phyloP scores from a whole-genome alignment of 164 flowering plant species.

The Macadamia tetraphylla region DNA sequence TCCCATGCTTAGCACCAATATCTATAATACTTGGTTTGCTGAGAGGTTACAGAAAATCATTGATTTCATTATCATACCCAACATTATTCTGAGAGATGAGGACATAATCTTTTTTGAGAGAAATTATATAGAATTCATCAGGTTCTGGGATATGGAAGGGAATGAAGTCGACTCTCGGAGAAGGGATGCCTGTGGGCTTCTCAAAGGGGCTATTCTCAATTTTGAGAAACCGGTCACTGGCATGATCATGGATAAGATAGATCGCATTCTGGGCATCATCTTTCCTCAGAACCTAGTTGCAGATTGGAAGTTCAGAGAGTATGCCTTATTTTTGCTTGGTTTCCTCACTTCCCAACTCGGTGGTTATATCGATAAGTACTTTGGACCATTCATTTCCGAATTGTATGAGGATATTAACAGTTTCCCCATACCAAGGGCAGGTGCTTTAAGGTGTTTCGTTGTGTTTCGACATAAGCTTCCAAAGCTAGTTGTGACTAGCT shows the following conservation, averaged over 20 bases:
- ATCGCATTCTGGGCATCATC: constrained; percentile 36
- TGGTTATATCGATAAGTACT: constrained; percentile 60
- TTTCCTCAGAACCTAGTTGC: constrained; percentile 56
- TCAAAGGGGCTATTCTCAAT: constrained; percentile 73
- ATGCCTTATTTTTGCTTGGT: constrained; percentile 89
- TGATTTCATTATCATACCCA: constrained; percentile 77
- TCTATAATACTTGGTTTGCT: constrained; percentile 63
- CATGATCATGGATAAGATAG: constrained; percentile 59
- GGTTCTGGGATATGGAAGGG: constrained; percentile 84
- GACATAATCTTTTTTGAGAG: constrained; percentile 91
- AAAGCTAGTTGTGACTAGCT: constrained; percentile 26
- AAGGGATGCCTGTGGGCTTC: constrained; percentile 89
- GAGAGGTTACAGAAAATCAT: constrained; percentile 59
- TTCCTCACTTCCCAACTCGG: constrained; percentile 73
- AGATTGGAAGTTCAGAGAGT: constrained; percentile 93
- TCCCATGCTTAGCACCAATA: constrained; percentile 68
- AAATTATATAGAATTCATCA: constrained; percentile 84
- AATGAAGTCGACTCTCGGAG: constrained; percentile 93
- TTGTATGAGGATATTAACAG: constrained; percentile 65
- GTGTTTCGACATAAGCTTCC: constrained; percentile 64
- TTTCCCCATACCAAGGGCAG: constrained; percentile 85
- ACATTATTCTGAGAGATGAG: constrained; percentile 80
- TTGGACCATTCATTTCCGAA: constrained; percentile 66
- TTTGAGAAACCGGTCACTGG: constrained; percentile 55
- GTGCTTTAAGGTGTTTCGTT: constrained; percentile 82